Percentiles rank a stretch among this genome's conserved stretches.
These are phyloP conservation scores for Monilinia vaccinii-corymbosi DNA, from an alignment of 2,329 filamentous ascomycete genomes.

Conservation along the genomic window DNA sequence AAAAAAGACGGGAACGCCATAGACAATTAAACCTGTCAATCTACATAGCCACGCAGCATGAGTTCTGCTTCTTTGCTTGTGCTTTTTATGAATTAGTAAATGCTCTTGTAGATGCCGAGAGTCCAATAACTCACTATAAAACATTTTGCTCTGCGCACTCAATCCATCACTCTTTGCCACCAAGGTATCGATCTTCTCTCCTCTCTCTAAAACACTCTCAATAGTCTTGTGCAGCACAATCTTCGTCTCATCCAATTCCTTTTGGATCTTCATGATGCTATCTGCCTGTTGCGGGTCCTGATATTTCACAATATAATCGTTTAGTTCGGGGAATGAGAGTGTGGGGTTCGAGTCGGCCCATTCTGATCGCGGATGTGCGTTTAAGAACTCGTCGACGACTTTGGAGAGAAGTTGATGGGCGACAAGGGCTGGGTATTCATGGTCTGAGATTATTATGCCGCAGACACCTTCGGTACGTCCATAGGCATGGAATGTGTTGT, in stretches of 20 bases:
- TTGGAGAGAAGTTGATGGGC: conserved; percentile 84
- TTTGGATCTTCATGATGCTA: conserved; percentile 91
- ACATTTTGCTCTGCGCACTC: conserved; percentile 93
- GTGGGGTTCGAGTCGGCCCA: conserved; percentile 49
- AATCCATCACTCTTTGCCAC: conserved; percentile 89
- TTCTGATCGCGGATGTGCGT: conserved; percentile 60
- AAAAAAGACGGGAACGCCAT: conserved; percentile 13
- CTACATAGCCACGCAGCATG: conserved; percentile 64
- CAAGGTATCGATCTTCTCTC: conserved; percentile 92
- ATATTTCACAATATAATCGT: conserved; percentile 61
- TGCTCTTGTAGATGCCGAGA: background rate
- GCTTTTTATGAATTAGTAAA: conserved; percentile 29
- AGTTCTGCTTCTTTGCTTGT: conserved; percentile 73
- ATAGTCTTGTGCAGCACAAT: conserved; percentile 96
- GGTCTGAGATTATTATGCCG: conserved; percentile 69
- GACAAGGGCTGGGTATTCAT: conserved; percentile 66
- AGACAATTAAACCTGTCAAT: conserved; percentile 13
- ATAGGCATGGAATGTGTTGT: conserved; percentile 72
- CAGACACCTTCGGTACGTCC: conserved; percentile 64
- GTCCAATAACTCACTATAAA: conserved; percentile 59
- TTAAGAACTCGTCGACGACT: conserved; percentile 77
- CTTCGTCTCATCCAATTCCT: conserved; percentile 95
- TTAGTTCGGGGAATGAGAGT: conserved; percentile 62
- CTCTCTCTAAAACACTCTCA: conserved; percentile 76
- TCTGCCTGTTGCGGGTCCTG: conserved; percentile 76